Evolutionary conservation across 257 asterid genomes (phyloP).

Genomic region (Perilla frutescens): DNA sequence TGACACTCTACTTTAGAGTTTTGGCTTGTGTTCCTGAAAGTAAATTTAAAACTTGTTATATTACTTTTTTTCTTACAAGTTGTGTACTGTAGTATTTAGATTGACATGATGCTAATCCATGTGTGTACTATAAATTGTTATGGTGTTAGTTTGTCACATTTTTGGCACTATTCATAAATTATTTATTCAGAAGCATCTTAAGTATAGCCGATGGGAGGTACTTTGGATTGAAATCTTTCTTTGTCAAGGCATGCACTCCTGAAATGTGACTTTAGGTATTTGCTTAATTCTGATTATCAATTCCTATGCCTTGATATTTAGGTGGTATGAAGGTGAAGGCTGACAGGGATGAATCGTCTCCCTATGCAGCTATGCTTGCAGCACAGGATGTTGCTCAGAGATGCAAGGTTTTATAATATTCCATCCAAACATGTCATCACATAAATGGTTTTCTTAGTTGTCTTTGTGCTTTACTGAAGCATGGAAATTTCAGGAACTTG

Average conservation of each 20-base stretch:
- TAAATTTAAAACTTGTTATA: background rate
- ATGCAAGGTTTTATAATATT: conserved; percentile 46
- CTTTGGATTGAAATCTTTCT: background rate
- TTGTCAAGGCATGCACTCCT: no score
- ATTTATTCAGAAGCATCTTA: no score
- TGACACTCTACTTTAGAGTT: background rate
- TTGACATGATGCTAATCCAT: no score
- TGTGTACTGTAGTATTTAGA: no score
- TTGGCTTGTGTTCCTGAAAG: background rate
- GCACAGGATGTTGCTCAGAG: no score
- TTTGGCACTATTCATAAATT: no score
- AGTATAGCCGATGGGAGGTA: background rate
- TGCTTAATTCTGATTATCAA: conserved; percentile 6
- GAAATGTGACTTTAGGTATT: background rate
- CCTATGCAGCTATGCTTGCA: no score
- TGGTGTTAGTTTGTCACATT: no score
- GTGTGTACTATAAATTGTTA: no score
- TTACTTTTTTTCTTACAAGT: no score
- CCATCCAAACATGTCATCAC: background rate
- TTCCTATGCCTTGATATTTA: conserved; percentile 23
- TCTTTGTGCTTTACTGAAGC: background rate
- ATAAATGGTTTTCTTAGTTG: no score
- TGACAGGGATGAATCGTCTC: no score
- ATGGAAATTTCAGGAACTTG: conserved; percentile 65
- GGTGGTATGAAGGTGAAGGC: conserved; percentile 51